Conservation (phyloP, 306 rosid genomes). For the Fragaria iinumae region DNA sequence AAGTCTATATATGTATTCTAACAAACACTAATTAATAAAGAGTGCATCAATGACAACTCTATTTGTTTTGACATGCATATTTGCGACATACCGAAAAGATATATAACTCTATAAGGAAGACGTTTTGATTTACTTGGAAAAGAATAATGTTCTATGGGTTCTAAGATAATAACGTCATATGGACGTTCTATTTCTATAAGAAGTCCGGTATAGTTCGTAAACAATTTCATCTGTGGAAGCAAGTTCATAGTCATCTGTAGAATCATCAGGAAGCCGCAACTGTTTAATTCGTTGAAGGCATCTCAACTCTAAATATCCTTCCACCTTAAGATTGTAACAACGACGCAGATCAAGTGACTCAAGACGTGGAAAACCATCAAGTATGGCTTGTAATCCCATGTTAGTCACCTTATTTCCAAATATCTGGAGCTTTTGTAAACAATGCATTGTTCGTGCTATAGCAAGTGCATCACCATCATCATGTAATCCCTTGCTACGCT, state of each 20-base stretch:
- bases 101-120: too few relatives aligned
- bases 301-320: conserved; percentile 30
- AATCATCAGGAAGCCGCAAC: conserved; percentile 44
- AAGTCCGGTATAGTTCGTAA: too few relatives aligned
- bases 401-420: conserved; percentile 50
- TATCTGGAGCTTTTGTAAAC: conserved; percentile 54
- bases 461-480: conserved; percentile 44
- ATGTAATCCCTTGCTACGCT: neutral
- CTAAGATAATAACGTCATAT: too few relatives aligned
- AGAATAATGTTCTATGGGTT: too few relatives aligned
- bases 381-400: conserved; percentile 55
- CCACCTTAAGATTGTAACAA: conserved; percentile 44
- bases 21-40: too few relatives aligned
- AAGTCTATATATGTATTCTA: too few relatives aligned
- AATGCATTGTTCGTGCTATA: conserved; percentile 55
- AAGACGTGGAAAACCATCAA: conserved; percentile 61
- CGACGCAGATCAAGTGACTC: conserved; percentile 62
- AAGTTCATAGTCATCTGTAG: conserved; percentile 30
- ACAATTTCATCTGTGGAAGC: neutral
- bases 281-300: conserved; percentile 44
- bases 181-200: too few relatives aligned
- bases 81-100: too few relatives aligned
- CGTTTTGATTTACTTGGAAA: too few relatives aligned
- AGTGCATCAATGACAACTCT: too few relatives aligned
- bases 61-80: too few relatives aligned